These are phyloP conservation scores for Zelopaecilomyces penicillatus DNA, from an alignment of 2,329 filamentous ascomycete genomes.

Conservation along the genomic window DNA sequence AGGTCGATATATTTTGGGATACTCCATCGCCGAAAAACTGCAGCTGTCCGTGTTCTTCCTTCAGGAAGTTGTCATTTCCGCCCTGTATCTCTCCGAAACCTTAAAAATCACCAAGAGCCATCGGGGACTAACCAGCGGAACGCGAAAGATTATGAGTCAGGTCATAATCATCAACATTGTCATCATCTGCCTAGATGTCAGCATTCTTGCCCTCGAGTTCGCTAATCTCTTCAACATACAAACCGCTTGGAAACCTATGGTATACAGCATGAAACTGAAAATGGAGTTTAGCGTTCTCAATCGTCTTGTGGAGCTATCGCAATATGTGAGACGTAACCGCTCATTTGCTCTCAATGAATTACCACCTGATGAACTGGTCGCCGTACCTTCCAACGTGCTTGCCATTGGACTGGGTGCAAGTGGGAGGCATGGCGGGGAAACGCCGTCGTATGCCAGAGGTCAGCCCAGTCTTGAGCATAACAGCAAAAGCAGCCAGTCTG, in stretches of 20 bases:
- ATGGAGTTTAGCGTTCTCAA: constrained; percentile 26
- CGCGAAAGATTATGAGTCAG: constrained; percentile 17
- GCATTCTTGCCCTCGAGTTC: constrained; percentile 23
- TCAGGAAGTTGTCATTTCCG: constrained; percentile 44
- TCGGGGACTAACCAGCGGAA: constrained; percentile 13
- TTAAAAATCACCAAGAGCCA: constrained; percentile 37
- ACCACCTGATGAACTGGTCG: background rate
- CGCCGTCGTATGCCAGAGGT: background rate
- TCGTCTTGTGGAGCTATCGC: constrained; percentile 19
- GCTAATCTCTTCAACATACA: constrained; percentile 21
- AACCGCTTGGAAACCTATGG: constrained; percentile 23
- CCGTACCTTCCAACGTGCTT: background rate
- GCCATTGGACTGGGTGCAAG: background rate
- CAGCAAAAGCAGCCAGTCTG: background rate
- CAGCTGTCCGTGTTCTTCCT: constrained; percentile 46
- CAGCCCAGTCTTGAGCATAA: background rate
- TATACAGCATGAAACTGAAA: constrained; percentile 27
- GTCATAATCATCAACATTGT: constrained; percentile 33
- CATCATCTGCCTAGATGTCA: constrained; percentile 32
- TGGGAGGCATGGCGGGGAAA: constrained; percentile 1
- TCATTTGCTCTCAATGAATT: constrained; percentile 8
- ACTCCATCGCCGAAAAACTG: constrained; percentile 40
- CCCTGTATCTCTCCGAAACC: constrained; percentile 43
- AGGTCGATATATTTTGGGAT: constrained; percentile 15
- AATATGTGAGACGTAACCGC: constrained; percentile 5